A percentile compares a stretch with the other conserved stretches of the same genome.
Evolutionary conservation across 1,284 basidiomycete species (phyloP).

Genomic region (Athelia psychrophila): DNA sequence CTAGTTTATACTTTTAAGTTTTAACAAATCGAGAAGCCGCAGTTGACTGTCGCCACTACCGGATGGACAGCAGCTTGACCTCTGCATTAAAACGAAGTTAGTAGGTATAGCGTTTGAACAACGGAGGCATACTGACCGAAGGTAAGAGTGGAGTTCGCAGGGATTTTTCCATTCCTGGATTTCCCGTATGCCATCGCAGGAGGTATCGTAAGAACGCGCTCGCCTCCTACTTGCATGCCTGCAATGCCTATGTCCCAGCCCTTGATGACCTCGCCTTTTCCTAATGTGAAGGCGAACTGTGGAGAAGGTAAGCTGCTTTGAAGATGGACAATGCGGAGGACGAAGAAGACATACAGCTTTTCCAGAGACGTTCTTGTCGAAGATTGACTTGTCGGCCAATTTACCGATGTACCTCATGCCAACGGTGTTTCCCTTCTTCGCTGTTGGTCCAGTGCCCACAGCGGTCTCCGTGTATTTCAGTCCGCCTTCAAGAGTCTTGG

Average conservation of each 20-base stretch:
- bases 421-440: constrained; percentile 84
- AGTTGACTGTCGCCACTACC: constrained; percentile 42
- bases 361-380: constrained; percentile 89
- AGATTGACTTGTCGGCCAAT: constrained; percentile 80
- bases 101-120: background rate
- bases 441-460: constrained; percentile 76
- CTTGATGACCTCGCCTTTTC: constrained; percentile 90
- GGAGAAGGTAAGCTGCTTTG: too few relatives aligned
- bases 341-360: constrained; percentile 59
- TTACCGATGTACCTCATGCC: constrained; percentile 92
- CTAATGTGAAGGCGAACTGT: constrained; percentile 89
- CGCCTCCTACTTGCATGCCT: constrained; percentile 92
- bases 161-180: constrained; percentile 49
- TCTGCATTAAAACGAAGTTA: constrained; percentile 41
- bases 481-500: constrained; percentile 63
- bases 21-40: too few relatives aligned
- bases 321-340: constrained; percentile 4
- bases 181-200: constrained; percentile 71
- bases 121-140: constrained; percentile 58
- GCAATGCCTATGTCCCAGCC: constrained; percentile 92
- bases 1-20: background rate
- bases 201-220: constrained; percentile 82
- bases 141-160: constrained; percentile 64
- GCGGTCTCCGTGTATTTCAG: constrained; percentile 80
- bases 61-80: constrained; percentile 70